Conservation (phyloP, 208 protist genomes). For the Trypanosoma scelopori region DNA sequence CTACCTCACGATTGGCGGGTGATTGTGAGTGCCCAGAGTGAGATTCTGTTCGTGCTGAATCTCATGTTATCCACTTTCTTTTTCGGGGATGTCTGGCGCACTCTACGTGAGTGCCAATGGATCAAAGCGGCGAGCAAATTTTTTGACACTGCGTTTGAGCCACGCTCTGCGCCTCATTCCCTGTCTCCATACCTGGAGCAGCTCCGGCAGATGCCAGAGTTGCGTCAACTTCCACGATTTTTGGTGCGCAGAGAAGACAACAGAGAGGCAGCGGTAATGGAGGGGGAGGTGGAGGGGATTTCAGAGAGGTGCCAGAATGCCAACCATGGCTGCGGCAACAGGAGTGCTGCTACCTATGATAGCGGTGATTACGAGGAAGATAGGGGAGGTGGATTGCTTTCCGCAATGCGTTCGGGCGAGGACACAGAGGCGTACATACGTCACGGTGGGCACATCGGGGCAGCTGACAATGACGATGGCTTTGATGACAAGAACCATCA, state of each 20-base stretch:
- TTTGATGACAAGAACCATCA: slow-evolving; percentile 56
- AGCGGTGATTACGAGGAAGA: slow-evolving; percentile 3
- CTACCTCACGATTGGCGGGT: slow-evolving; percentile 17
- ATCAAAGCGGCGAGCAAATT: slow-evolving; percentile 52
- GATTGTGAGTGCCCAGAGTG: slow-evolving; percentile 78
- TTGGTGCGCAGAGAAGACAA: background rate
- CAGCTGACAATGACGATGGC: slow-evolving; percentile 39
- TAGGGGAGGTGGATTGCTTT: slow-evolving; percentile 15
- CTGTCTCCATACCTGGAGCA: slow-evolving; percentile 21
- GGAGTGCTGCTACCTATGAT: background rate
- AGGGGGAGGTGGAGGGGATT: background rate
- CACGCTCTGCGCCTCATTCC: background rate
- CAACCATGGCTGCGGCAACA: background rate
- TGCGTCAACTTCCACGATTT: slow-evolving; percentile 25
- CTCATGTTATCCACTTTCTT: slow-evolving; percentile 76
- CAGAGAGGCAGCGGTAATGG: slow-evolving; percentile 2
- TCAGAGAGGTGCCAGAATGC: background rate
- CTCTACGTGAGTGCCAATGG: slow-evolving; percentile 49
- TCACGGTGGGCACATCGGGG: slow-evolving; percentile 8
- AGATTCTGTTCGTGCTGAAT: slow-evolving; percentile 81
- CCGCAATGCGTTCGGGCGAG: slow-evolving; percentile 37
- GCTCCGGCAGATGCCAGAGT: background rate
- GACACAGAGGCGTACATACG: slow-evolving; percentile 39
- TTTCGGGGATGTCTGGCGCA: slow-evolving; percentile 70
- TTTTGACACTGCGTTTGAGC: slow-evolving; percentile 60